A percentile compares a stretch with the other conserved stretches of the same genome.
Conservation (phyloP, 2,329 filamentous ascomycete species). For the Alternaria sp. region DNA sequence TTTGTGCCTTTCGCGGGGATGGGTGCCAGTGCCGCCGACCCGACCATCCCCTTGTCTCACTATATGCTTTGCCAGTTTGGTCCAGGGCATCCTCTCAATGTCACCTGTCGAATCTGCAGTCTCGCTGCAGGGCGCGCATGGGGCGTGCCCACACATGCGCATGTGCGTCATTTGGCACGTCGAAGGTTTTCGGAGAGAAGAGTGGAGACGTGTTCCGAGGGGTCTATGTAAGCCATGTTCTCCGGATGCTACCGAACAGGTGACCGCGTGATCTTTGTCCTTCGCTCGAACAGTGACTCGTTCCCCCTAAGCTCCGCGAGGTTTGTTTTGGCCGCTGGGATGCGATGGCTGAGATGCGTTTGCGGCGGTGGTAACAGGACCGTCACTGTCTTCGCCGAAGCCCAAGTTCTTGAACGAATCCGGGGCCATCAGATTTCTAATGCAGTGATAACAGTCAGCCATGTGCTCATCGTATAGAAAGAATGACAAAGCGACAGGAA, state of each 20-base stretch:
- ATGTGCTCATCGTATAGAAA: constrained; percentile 9
- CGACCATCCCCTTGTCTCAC: constrained; percentile 13
- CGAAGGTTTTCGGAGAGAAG: constrained; percentile 9
- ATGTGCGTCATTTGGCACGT: constrained; percentile 14
- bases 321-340: constrained; percentile 31
- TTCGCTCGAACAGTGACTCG: constrained; percentile 28
- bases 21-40: constrained; percentile 4
- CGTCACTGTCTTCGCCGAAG: constrained; percentile 64
- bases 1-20: not conserved
- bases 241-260: constrained; percentile 39
- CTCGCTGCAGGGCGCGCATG: constrained; percentile 6
- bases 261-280: constrained; percentile 19
- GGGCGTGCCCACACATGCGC: not conserved
- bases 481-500: not conserved
- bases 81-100: constrained; percentile 23
- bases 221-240: constrained; percentile 25
- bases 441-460: not conserved
- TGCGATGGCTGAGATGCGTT: constrained; percentile 34
- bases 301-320: constrained; percentile 29
- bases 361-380: constrained; percentile 28
- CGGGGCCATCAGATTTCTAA: constrained; percentile 87
- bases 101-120: constrained; percentile 36
- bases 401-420: constrained; percentile 96
- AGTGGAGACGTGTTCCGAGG: constrained; percentile 6
- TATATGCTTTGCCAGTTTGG: not conserved